A percentile compares a stretch with the other conserved stretches of the same genome.
These are phyloP conservation scores for Suillus discolor DNA, from an alignment of 768 basidiomycete genomes.

Conservation along the genomic window DNA sequence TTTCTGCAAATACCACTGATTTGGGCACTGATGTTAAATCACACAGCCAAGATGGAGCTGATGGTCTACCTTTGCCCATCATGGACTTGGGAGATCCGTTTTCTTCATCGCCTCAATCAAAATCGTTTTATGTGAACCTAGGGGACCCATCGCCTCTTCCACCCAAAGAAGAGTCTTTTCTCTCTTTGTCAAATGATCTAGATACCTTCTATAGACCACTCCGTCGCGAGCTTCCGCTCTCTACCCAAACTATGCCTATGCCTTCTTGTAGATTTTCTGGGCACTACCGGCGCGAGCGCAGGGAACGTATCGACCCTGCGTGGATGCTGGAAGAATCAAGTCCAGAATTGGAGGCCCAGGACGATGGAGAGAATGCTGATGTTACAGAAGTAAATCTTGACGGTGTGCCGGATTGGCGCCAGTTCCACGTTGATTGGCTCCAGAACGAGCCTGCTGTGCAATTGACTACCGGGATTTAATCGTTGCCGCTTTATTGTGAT, in stretches of 20 bases:
- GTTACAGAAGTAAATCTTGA: conserved; percentile 23
- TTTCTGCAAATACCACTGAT: background rate
- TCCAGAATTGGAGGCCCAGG: conserved; percentile 25
- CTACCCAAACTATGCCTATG: conserved; percentile 35
- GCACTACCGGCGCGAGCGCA: conserved; percentile 27
- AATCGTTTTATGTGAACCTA: conserved; percentile 47
- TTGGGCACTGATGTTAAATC: background rate
- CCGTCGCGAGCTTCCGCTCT: conserved; percentile 32
- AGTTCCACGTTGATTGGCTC: conserved; percentile 53
- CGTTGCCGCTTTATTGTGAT: background rate
- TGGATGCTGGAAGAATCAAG: conserved; percentile 45
- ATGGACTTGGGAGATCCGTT: conserved; percentile 39
- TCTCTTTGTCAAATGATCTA: conserved; percentile 41
- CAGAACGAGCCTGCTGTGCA: conserved; percentile 15
- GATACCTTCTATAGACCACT: conserved; percentile 23
- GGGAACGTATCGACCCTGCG: conserved; percentile 37
- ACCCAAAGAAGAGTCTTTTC: conserved; percentile 42
- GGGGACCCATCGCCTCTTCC: conserved; percentile 31
- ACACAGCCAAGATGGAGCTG: conserved; percentile 12
- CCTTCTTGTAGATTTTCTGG: conserved; percentile 37
- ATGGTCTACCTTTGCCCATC: conserved; percentile 7
- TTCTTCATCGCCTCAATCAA: conserved; percentile 41
- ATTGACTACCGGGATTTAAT: conserved; percentile 6
- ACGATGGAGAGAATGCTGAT: conserved; percentile 35
- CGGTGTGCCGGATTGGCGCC: conserved; percentile 48